A percentile compares a stretch with the other conserved stretches of the same genome.
phyloP scores from a whole-genome alignment of 495 filamentous ascomycete genomes.

The Bryoglossum gracile region DNA sequence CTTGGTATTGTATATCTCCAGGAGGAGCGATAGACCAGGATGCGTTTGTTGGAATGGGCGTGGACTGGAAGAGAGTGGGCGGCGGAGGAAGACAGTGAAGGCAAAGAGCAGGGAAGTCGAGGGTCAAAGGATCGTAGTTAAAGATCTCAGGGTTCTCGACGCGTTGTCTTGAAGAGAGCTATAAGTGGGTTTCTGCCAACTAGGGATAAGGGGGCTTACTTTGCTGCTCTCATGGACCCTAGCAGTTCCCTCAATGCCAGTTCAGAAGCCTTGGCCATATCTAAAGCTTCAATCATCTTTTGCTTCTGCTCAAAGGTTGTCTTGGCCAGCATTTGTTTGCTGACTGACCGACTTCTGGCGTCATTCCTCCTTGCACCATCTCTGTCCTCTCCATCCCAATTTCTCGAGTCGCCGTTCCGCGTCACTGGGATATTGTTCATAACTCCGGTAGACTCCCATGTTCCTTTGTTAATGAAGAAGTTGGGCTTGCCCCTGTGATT shows the following conservation, averaged over 20 bases:
- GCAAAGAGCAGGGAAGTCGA: constrained; percentile 75
- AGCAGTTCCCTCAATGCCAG: constrained; percentile 75
- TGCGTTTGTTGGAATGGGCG: constrained; percentile 57
- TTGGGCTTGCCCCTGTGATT: constrained; percentile 16
- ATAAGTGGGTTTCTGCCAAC: background rate
- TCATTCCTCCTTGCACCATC: constrained; percentile 21
- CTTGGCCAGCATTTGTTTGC: constrained; percentile 44
- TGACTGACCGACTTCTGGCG: constrained; percentile 24
- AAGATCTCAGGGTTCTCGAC: constrained; percentile 43
- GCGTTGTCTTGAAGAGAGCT: constrained; percentile 15
- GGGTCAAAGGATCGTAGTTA: constrained; percentile 71
- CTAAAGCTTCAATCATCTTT: constrained; percentile 52
- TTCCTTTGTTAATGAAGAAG: constrained; percentile 16
- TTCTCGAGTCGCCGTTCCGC: constrained; percentile 15
- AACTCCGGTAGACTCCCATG: constrained; percentile 75
- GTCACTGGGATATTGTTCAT: constrained; percentile 63
- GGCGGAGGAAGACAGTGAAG: constrained; percentile 74
- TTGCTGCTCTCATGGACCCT: constrained; percentile 71
- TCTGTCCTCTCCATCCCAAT: constrained; percentile 23
- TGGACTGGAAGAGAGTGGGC: constrained; percentile 63
- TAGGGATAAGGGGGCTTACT: constrained; percentile 40
- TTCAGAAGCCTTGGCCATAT: constrained; percentile 73
- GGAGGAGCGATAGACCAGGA: constrained; percentile 74
- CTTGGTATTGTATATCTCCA: constrained; percentile 59
- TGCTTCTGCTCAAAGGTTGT: constrained; percentile 51